These are phyloP conservation scores for Uromyces viciae-fabae DNA, from an alignment of 1,284 basidiomycete species.

Conservation along the genomic window DNA sequence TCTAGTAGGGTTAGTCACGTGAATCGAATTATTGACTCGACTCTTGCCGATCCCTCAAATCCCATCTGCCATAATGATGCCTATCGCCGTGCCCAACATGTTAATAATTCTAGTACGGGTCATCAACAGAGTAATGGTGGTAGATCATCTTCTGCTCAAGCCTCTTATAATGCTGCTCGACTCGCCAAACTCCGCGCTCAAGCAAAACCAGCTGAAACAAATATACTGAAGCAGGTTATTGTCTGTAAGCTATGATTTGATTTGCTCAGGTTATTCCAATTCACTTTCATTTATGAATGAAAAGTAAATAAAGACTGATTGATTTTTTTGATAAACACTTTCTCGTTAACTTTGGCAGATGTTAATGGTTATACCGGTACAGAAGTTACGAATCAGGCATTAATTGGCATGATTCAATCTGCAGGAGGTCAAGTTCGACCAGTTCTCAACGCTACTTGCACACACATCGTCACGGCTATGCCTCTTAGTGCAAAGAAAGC, in stretches of 20 bases:
- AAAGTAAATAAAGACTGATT: background rate
- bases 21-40: conserved; percentile 16
- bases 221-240: conserved; percentile 20
- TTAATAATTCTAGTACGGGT: conserved; percentile 22
- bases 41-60: conserved; percentile 25
- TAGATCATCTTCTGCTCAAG: background rate
- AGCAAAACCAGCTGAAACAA: conserved; percentile 35
- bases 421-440: conserved; percentile 29
- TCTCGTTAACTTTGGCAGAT: background rate
- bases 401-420: conserved; percentile 21
- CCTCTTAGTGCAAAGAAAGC: conserved; percentile 35
- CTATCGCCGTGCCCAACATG: conserved; percentile 22
- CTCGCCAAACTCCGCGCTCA: conserved; percentile 32
- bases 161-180: conserved; percentile 3
- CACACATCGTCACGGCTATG: conserved; percentile 37
- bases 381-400: conserved; percentile 18
- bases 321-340: background rate
- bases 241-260: conserved; percentile 4
- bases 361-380: conserved; percentile 42
- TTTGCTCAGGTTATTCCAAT: background rate
- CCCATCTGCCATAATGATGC: conserved; percentile 29
- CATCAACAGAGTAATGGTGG: conserved; percentile 37
- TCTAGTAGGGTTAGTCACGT: conserved; percentile 9
- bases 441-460: conserved; percentile 3
- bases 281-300: background rate